Base-by-base conservation (phyloP, 768 basidiomycete genomes). In the Leucocoprinus birnbaumii region DNA sequence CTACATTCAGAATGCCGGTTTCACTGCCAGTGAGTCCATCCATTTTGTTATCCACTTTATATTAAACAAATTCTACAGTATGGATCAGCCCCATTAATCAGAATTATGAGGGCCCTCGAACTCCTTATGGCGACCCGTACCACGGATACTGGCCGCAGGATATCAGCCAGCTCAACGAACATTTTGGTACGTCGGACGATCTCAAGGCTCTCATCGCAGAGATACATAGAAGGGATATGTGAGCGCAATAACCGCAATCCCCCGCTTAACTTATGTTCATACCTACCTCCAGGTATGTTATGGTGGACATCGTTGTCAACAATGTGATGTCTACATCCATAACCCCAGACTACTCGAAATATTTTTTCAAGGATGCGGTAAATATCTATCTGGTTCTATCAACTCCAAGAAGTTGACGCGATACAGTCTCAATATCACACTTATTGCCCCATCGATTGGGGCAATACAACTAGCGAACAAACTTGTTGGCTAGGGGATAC, bases 111-210 rank as follows among this genome's bases (percentile, higher is more conserved):
- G 88, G 89, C 0, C 81, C 85, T 11, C 65, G 79, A 45, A 84
- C 88, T 2, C 72, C 81, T 0, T 93, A 91, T 65, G 89, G 91
- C 18, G 87, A 91, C 62, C 72, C 92, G 14, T 94, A 94, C 69
- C 91, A 92, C 62, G 91, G 91, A 16, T 92, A 93, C 69, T 93
- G 91, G 90, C 77, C 83, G 26, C 78, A 82, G 49, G 85, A 93
- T 66, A 76, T 86, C 25, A 73, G 82, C 56, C 62, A 78, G 59
- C 75, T 93, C 38, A 93, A 92, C 69, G 62, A 73, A 46, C 80
- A 76, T 49, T 93, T 91, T 61, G 91, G 91, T 22, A 82, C 86
- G 1, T 71, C 83, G 1, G 80, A 83, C 53, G 91, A 93, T 63
- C 76, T 93, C 48, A 86, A 84, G 60, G 75, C 76, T 9, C 81